These are phyloP conservation scores for Pythium sp. DNA, from an alignment of 352 stramenopile species.

Conservation along the genomic window DNA sequence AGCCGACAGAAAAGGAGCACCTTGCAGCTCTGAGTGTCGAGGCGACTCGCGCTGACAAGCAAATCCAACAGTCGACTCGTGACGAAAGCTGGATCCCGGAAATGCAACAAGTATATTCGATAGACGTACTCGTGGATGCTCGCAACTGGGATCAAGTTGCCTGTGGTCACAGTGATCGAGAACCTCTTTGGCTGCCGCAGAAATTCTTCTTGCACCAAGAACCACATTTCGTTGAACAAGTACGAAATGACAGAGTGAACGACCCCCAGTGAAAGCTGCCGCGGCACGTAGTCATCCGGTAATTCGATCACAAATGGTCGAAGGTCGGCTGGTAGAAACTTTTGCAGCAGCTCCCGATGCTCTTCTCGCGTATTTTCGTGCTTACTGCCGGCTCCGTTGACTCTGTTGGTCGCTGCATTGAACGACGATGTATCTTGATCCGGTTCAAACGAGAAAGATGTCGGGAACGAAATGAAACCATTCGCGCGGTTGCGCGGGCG, in stretches of 20 bases:
- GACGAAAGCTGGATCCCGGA: conserved; percentile 35
- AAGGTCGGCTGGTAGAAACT: conserved; percentile 32
- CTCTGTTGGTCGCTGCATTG: background rate
- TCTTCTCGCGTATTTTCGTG: conserved; percentile 11
- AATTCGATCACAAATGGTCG: conserved; percentile 27
- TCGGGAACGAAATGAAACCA: conserved; percentile 16
- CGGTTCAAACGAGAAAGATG: conserved; percentile 10
- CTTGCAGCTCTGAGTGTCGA: conserved; percentile 62
- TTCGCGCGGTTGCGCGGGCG: conserved; percentile 17
- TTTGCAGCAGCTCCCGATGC: conserved; percentile 30
- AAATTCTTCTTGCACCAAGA: conserved; percentile 37
- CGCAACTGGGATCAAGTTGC: conserved; percentile 22
- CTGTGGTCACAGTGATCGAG: conserved; percentile 4
- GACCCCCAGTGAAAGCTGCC: conserved; percentile 33
- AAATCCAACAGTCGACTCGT: conserved; percentile 42
- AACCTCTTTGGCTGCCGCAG: conserved; percentile 22
- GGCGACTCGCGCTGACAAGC: conserved; percentile 35
- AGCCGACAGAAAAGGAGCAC: conserved; percentile 48
- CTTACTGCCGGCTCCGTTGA: background rate
- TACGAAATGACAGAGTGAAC: conserved; percentile 47
- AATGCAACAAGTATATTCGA: conserved; percentile 49
- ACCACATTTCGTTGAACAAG: conserved; percentile 44
- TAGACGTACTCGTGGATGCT: conserved; percentile 44
- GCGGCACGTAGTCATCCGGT: conserved; percentile 33
- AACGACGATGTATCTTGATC: background rate